phyloP scores from a whole-genome alignment of 2,329 filamentous ascomycete genomes.

The Fusarium goolgardi region DNA sequence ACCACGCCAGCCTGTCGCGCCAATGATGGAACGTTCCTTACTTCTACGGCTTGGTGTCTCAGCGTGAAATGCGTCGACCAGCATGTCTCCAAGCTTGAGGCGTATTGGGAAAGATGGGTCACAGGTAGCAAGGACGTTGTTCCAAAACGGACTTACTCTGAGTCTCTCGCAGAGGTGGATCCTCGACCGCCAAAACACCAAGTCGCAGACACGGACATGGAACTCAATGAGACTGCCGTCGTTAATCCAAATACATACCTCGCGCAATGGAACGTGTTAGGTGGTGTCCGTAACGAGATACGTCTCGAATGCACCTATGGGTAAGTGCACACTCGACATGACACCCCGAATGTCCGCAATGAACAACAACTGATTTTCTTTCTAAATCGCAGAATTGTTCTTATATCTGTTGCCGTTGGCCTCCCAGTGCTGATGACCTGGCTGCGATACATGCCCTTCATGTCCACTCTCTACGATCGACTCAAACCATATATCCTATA shows the following conservation, averaged over 20 bases:
- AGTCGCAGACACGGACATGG: background rate
- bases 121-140: background rate
- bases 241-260: background rate
- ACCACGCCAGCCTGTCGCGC: background rate
- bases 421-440: background rate
- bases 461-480: background rate
- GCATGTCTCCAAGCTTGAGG: background rate
- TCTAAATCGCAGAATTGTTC: background rate
- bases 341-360: too few relatives aligned
- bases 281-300: background rate
- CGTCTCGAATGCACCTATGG: background rate
- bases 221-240: background rate
- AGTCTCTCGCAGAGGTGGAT: background rate
- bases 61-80: background rate
- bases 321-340: background rate
- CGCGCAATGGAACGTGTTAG: background rate
- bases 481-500: background rate
- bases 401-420: background rate
- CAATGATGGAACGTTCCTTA: background rate
- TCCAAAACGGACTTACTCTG: background rate
- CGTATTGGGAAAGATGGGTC: background rate
- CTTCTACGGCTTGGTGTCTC: background rate
- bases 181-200: background rate
- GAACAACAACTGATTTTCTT: background rate
- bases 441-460: background rate